phyloP scores from a whole-genome alignment of 805 yeast genomes.

The Candida incommunis region DNA sequence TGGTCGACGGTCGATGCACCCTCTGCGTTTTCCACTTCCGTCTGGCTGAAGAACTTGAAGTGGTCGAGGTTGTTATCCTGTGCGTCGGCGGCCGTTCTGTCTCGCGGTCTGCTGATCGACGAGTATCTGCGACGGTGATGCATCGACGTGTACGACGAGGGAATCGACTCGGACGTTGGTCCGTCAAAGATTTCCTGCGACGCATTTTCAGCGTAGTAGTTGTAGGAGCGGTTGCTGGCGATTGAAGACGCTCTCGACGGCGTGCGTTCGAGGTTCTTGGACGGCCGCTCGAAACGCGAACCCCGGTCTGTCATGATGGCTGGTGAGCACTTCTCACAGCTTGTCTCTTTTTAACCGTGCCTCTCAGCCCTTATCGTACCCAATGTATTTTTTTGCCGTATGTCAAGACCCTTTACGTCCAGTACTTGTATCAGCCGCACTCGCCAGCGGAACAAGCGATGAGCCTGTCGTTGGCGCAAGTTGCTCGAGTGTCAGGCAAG shows the following conservation, averaged over 20 bases:
- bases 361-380: neutral
- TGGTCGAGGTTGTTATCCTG: constrained; percentile 15
- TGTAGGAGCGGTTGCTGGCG: constrained; percentile 12
- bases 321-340: neutral
- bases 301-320: neutral
- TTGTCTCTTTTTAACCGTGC: neutral
- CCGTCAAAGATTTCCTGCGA: constrained; percentile 53
- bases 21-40: constrained; percentile 74
- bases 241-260: neutral
- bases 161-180: constrained; percentile 55
- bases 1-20: constrained; percentile 61
- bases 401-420: no score
- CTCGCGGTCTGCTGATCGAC: constrained; percentile 7
- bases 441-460: no score
- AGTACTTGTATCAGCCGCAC: no score
- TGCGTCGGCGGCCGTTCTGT: constrained; percentile 10
- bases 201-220: constrained; percentile 16
- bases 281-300: neutral
- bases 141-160: constrained; percentile 54
- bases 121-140: constrained; percentile 28
- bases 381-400: no score
- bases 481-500: no score
- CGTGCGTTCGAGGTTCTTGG: neutral
- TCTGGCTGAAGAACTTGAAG: constrained; percentile 71
- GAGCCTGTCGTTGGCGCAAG: no score